A percentile compares a stretch with the other conserved stretches of the same genome.
These are phyloP conservation scores for Colletotrichum australisinense DNA, from an alignment of 2,329 filamentous ascomycete genomes.

Conservation along the genomic window DNA sequence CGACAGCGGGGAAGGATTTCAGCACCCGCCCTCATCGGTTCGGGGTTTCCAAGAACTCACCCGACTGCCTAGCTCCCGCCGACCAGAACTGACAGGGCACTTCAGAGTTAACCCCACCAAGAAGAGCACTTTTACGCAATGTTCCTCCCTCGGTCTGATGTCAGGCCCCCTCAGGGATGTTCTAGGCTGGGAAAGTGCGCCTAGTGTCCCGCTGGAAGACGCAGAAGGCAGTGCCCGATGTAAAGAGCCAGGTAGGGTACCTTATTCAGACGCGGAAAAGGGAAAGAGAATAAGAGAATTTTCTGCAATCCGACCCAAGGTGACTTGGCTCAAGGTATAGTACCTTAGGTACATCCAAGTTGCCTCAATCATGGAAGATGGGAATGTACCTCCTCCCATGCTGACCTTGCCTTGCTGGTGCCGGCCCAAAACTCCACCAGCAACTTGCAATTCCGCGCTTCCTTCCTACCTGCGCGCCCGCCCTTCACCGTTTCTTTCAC, in stretches of 20 bases:
- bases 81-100: background rate
- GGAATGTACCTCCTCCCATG: background rate
- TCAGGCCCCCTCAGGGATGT: slow-evolving; percentile 12
- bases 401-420: background rate
- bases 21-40: background rate
- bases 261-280: background rate
- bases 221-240: background rate
- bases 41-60: slow-evolving; percentile 9
- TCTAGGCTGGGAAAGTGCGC: slow-evolving; percentile 13
- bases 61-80: slow-evolving; percentile 19
- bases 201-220: background rate
- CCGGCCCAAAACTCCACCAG: slow-evolving; percentile 31
- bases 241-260: background rate
- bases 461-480: background rate
- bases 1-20: slow-evolving; percentile 10
- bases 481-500: slow-evolving; percentile 26
- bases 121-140: background rate
- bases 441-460: background rate
- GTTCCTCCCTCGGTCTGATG: slow-evolving; percentile 28
- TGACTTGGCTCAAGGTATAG: background rate
- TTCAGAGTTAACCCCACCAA: slow-evolving; percentile 14
- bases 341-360: background rate
- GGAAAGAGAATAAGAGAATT: background rate
- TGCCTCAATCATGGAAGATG: background rate
- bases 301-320: slow-evolving; percentile 1